Evolutionary conservation across 2,329 filamentous ascomycete genomes (phyloP), one percentile per base, ranked within the genome.

Genomic region (Ceratocystis ficicola): DNA sequence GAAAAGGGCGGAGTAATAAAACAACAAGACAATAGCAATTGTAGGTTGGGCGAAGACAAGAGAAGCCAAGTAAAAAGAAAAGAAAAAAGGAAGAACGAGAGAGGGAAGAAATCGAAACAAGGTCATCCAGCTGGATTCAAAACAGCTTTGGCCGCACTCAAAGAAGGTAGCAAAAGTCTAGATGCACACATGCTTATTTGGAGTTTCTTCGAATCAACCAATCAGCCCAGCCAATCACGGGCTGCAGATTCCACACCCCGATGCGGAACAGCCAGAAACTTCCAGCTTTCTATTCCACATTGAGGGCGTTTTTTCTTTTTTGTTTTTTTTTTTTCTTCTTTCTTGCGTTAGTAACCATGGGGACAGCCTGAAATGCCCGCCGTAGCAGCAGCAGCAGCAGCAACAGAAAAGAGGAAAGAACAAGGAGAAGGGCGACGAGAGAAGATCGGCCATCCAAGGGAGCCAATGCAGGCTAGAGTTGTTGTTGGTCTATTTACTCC

Each of bases 101-200:
- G 10, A 32, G 17, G 20, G 15, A 44, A 44, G 44, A 62, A 62
- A 62, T 17, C 15, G 12, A 30, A 20, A 48, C 60, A 63, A 60
- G 68, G 68, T 62, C 63, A 66, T 61, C 44, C 65, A 48, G 46
- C 52, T 8, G 46, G 22, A 3, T 50, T 32, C 25, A 32, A 59
- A 32, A 17, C 52, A 59, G 52, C 52, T 59, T 59, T 59, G 52
- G 52, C 52, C 52, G 52, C 52, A 32, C 32, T 28, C 52, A 63
- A 65, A 50, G 62, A 57, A 44, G 62, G 62, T 66, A 66, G 63
- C 62, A 66, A 64, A 67, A 68, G 55, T 65, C 61, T 63, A 64
- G 52, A 68, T 63, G 52, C 41, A 64, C 65, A 46, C 65, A 46
- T 30, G 67, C 67, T 63, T 30, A 44, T 65, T 69, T 59, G 28